Percentiles rank a stretch among this genome's conserved stretches.
Conservation (phyloP, 2,329 filamentous ascomycete species). For the Ilyonectria destructans region DNA sequence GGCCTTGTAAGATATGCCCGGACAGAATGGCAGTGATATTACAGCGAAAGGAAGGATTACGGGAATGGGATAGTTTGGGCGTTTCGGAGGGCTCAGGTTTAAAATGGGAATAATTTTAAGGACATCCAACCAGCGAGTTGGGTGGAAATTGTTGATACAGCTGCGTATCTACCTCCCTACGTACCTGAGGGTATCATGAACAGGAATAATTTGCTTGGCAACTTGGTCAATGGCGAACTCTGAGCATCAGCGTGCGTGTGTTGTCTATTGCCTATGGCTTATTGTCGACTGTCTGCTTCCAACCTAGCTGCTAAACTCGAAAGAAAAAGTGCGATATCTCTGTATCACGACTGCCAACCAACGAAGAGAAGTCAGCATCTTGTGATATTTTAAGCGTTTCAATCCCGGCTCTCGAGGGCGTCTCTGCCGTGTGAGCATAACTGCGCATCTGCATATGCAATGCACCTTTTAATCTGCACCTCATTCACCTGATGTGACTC, state of each 20-base stretch:
- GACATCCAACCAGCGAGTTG: constrained; percentile 14
- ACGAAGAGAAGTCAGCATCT: background rate
- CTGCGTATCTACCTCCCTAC: background rate
- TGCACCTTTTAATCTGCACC: background rate
- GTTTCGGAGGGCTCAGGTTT: constrained; percentile 20
- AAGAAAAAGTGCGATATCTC: background rate
- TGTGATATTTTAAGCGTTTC: background rate
- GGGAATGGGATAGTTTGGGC: constrained; percentile 13
- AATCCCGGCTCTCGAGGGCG: background rate
- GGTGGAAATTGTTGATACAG: constrained; percentile 16
- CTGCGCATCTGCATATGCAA: background rate
- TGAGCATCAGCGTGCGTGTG: background rate
- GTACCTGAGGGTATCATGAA: background rate
- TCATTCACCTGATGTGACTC: background rate
- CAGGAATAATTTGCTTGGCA: background rate
- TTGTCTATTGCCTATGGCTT: background rate
- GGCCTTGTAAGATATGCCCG: constrained; percentile 59
- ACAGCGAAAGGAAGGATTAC: constrained; percentile 11
- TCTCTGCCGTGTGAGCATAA: background rate
- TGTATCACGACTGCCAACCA: no score
- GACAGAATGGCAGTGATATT: constrained; percentile 13
- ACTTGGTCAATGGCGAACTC: background rate
- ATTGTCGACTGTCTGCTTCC: background rate
- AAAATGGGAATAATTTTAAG: constrained; percentile 10
- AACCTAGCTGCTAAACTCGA: background rate